Percentiles rank a stretch among this genome's conserved stretches.
phyloP scores from a whole-genome alignment of 2,329 filamentous ascomycete genomes.

The Sphaceloma murrayae region DNA sequence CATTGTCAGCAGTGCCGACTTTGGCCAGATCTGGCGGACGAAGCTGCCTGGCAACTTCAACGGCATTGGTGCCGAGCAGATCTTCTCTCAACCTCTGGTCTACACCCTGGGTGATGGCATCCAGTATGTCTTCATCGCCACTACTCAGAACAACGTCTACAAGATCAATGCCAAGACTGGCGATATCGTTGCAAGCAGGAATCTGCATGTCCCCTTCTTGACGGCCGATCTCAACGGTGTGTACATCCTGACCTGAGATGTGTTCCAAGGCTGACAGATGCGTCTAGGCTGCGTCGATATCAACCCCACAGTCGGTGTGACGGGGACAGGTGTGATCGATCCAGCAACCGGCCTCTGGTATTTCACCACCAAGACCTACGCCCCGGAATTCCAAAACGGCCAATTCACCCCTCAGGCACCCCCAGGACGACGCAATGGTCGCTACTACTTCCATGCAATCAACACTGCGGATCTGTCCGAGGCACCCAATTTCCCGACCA shows the following conservation, averaged over 20 bases:
- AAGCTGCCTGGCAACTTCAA: constrained; percentile 45
- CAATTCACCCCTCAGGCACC: constrained; percentile 21
- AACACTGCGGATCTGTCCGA: constrained; percentile 38
- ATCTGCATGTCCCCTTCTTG: constrained; percentile 42
- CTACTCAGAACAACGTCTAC: constrained; percentile 50
- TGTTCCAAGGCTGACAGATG: not conserved
- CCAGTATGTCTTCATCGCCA: constrained; percentile 45
- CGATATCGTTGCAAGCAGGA: constrained; percentile 30
- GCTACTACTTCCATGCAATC: constrained; percentile 40
- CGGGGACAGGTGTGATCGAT: constrained; percentile 44
- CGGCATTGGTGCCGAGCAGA: constrained; percentile 39
- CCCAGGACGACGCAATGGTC: constrained; percentile 35
- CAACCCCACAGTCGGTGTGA: constrained; percentile 40
- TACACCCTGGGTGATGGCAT: constrained; percentile 37
- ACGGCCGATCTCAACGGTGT: constrained; percentile 35
- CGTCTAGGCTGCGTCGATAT: constrained; percentile 37
- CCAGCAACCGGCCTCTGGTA: constrained; percentile 42
- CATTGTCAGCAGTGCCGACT: constrained; percentile 46
- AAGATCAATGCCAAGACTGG: constrained; percentile 43
- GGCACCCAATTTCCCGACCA: constrained; percentile 31
- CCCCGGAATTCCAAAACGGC: constrained; percentile 29
- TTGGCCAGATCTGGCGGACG: constrained; percentile 47
- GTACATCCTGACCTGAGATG: not conserved
- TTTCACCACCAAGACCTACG: constrained; percentile 42
- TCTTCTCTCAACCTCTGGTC: constrained; percentile 44